Percentiles rank a stretch among this genome's conserved stretches.
These are phyloP conservation scores for Candida morakotiae DNA, from an alignment of 805 yeast species.

Conservation along the genomic window DNA sequence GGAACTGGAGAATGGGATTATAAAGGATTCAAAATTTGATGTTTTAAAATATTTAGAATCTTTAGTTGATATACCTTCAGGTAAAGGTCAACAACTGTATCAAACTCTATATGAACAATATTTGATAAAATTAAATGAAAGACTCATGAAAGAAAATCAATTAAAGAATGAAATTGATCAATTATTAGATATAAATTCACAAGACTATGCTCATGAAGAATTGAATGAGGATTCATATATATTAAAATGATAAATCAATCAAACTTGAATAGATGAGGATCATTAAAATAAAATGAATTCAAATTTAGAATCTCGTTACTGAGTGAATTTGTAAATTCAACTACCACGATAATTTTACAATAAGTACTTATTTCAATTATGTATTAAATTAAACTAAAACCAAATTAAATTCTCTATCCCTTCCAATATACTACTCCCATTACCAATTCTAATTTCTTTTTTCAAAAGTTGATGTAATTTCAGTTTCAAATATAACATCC, in stretches of 20 bases:
- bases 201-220: not conserved
- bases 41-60: conserved; percentile 8
- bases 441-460: conserved; percentile 25
- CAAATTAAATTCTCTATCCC: no score
- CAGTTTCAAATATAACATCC: conserved; percentile 90
- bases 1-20: conserved; percentile 8
- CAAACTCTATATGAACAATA: conserved; percentile 4
- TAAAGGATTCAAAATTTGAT: conserved; percentile 7
- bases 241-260: not conserved
- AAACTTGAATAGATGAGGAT: not conserved
- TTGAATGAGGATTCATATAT: conserved; percentile 1
- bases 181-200: not conserved
- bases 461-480: conserved; percentile 49
- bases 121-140: conserved; percentile 5
- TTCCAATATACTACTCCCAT: not conserved
- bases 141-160: not conserved
- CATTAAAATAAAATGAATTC: not conserved
- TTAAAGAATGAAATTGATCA: not conserved
- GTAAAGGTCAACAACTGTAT: conserved; percentile 2
- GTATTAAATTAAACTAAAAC: not conserved
- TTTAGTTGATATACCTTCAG: not conserved
- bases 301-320: no score
- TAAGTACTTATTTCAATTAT: no score
- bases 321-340: no score
- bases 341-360: no score